Base-by-base conservation (phyloP, 2,329 filamentous ascomycete genomes). In the Ophiocordyceps polyrhachis-furcata region DNA sequence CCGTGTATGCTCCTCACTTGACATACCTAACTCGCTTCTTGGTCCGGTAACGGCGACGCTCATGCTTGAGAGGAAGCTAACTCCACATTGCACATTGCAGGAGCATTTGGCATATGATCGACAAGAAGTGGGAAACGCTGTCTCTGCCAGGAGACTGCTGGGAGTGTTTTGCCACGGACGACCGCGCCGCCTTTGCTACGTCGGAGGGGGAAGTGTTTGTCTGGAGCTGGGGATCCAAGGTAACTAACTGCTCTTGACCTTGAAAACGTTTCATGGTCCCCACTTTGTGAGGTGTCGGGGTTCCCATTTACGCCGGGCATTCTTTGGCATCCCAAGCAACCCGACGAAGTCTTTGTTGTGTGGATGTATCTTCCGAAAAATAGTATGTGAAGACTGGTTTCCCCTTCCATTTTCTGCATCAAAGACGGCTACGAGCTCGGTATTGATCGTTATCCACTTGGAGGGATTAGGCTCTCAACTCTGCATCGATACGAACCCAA, bases 211-310 rank as follows among this genome's bases (percentile, higher is more conserved):
- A 49, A 5, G 46, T 59, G 15, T 29, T 58, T 25, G 14, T 47
- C 15, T 58, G 53, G 45, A 38, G 38, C 4, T 58, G 54, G 53
- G 45, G 42, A 1, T 52, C 49, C 2, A 48, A 42, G 3, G 46
- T 50, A 2, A 40, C 38, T 50, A 2, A 40, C 38, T 0, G 49
- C 55, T 13, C 43, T 58, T 2, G 47, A 52, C 17, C 14, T 29
- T 35, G 19, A 23, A n/a, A n/a, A n/a, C n/a, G n/a, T n/a, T n/a
- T n/a, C n/a, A n/a, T n/a, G n/a, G n/a, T n/a, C n/a, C n/a, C n/a
- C n/a, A n/a, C n/a, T n/a, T n/a, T n/a, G n/a, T n/a, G n/a, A n/a
- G n/a, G n/a, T n/a, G n/a, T n/a, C n/a, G n/a, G n/a, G n/a, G n/a
- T n/a, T n/a, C n/a, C n/a, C n/a, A n/a, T n/a, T n/a, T n/a, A n/a